Evolutionary conservation across 1,139 yeast genomes (phyloP).

Genomic region (Kurtzmaniella quercitrusa): DNA sequence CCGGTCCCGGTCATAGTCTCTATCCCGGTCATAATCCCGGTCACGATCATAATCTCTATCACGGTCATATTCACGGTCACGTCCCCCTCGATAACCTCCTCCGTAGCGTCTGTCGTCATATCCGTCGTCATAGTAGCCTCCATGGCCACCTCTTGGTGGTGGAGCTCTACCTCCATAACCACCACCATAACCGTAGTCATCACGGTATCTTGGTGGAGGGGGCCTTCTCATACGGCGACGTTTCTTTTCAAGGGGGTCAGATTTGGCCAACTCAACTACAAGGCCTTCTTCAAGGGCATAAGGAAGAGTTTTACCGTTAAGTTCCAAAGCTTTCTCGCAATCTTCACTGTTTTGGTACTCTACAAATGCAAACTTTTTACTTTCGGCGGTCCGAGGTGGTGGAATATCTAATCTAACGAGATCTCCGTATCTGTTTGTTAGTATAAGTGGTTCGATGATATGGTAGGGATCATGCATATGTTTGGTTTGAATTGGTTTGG

Average conservation of each 20-base stretch:
- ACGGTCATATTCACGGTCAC: constrained; percentile 16
- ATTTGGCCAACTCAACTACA: constrained; percentile 57
- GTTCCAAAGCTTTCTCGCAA: constrained; percentile 57
- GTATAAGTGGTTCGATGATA: background rate
- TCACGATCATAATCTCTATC: constrained; percentile 16
- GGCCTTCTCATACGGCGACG: constrained; percentile 18
- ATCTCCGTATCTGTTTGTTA: constrained; percentile 49
- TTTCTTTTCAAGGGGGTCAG: constrained; percentile 46
- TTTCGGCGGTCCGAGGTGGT: constrained; percentile 62
- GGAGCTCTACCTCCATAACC: constrained; percentile 4
- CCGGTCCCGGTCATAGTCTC: constrained; percentile 5
- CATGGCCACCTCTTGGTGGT: constrained; percentile 9
- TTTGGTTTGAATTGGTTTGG: too few relatives aligned
- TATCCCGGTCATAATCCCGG: constrained; percentile 11
- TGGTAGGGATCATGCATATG: background rate
- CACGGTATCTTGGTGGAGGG: constrained; percentile 7
- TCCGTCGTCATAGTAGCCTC: constrained; percentile 20
- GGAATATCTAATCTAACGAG: constrained; percentile 66
- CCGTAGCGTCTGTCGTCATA: constrained; percentile 14
- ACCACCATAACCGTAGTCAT: constrained; percentile 9
- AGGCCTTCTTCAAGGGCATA: constrained; percentile 38
- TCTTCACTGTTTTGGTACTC: constrained; percentile 58
- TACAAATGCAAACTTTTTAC: constrained; percentile 70
- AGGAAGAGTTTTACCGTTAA: constrained; percentile 43
- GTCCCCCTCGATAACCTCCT: constrained; percentile 12